Evolutionary conservation across 2,329 filamentous ascomycete genomes (phyloP).

Genomic region (Pseudopyrenochaeta lycopersici): DNA sequence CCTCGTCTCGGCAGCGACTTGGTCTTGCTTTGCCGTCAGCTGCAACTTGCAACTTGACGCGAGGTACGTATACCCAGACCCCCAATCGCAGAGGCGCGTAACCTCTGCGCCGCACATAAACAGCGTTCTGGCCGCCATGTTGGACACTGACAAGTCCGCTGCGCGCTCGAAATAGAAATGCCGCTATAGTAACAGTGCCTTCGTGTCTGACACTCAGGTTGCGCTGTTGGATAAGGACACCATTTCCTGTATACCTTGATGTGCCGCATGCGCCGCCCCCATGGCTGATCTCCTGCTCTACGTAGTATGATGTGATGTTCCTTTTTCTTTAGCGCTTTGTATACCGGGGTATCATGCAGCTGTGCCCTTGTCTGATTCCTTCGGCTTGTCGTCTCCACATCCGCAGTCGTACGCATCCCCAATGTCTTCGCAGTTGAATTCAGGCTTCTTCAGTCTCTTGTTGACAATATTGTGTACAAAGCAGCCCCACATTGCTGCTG

Average conservation of each 20-base stretch:
- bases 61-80: constrained; percentile 5
- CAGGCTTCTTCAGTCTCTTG: constrained; percentile 66
- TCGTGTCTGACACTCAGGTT: constrained; percentile 6
- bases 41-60: constrained; percentile 14
- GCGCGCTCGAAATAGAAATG: constrained; percentile 12
- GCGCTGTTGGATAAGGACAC: constrained; percentile 6
- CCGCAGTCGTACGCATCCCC: constrained; percentile 74
- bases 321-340: constrained; percentile 15
- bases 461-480: constrained; percentile 74
- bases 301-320: too few species aligned
- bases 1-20: constrained; percentile 18
- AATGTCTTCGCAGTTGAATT: constrained; percentile 71
- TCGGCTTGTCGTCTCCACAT: constrained; percentile 65
- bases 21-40: constrained; percentile 13
- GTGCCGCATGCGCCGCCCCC: constrained; percentile 5
- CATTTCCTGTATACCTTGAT: constrained; percentile 2
- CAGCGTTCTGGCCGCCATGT: constrained; percentile 11
- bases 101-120: constrained; percentile 6
- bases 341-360: constrained; percentile 22
- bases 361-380: constrained; percentile 21
- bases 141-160: constrained; percentile 6
- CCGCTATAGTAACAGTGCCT: constrained; percentile 11
- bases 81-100: constrained; percentile 6
- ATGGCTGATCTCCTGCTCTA: constrained; percentile 14
- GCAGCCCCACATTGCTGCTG: constrained; percentile 72